Evolutionary conservation across 2,329 filamentous ascomycete genomes (phyloP).

Genomic region (Blumeriella jaapii): DNA sequence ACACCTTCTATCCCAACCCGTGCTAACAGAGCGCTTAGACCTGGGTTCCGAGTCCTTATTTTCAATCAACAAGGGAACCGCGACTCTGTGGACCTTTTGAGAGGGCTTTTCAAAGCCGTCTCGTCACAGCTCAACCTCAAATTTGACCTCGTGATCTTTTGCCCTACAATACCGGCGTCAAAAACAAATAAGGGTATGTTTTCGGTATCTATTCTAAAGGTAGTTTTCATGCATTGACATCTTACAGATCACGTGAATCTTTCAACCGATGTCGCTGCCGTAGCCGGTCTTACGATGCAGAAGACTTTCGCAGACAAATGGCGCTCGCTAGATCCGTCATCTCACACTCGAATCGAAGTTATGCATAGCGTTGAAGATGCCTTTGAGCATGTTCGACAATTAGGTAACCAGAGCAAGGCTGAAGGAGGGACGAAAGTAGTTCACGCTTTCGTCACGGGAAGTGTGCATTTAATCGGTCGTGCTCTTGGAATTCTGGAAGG

Average conservation of each 20-base stretch:
- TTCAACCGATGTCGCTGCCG: slow-evolving; percentile 26
- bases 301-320: slow-evolving; percentile 34
- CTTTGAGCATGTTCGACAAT: slow-evolving; percentile 33
- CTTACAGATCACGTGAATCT: slow-evolving; percentile 45
- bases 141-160: slow-evolving; percentile 73
- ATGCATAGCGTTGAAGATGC: slow-evolving; percentile 42
- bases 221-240: not conserved
- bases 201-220: not conserved
- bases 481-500: slow-evolving; percentile 60
- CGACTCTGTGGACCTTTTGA: slow-evolving; percentile 37
- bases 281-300: slow-evolving; percentile 55
- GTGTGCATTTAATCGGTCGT: slow-evolving; percentile 53
- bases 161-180: slow-evolving; percentile 55
- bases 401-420: slow-evolving; percentile 21
- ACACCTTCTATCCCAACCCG: not conserved
- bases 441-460: slow-evolving; percentile 42
- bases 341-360: slow-evolving; percentile 24
- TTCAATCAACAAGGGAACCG: slow-evolving; percentile 70
- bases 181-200: slow-evolving; percentile 28
- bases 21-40: slow-evolving; percentile 19
- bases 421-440: slow-evolving; percentile 15
- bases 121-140: slow-evolving; percentile 28
- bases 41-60: slow-evolving; percentile 47
- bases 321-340: slow-evolving; percentile 9
- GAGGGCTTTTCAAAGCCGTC: slow-evolving; percentile 39